Evolutionary conservation across 768 basidiomycete species (phyloP).

Genomic region (Leccinum imitatum): DNA sequence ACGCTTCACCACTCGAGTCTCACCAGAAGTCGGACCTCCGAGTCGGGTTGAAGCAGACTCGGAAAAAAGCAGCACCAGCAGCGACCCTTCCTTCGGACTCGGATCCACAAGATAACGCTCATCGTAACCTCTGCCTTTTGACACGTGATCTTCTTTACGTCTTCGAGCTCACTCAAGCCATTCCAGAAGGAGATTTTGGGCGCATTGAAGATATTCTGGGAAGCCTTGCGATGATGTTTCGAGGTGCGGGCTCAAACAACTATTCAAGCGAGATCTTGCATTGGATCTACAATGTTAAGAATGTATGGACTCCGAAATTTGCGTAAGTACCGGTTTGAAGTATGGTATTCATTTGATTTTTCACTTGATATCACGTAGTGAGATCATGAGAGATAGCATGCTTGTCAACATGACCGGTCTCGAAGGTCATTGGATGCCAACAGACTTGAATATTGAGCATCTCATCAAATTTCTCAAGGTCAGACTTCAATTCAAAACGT

Average conservation of each 20-base stretch:
- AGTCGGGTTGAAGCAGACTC: not conserved
- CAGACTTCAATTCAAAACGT: not conserved
- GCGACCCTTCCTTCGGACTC: too few relatives aligned
- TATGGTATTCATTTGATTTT: not conserved
- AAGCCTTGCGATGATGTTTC: constrained; percentile 15
- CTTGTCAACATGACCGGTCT: constrained; percentile 21
- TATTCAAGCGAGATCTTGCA: constrained; percentile 21
- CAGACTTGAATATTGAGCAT: constrained; percentile 41
- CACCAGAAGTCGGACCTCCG: not conserved
- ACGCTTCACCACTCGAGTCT: too few relatives aligned
- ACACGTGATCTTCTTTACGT: constrained; percentile 34
- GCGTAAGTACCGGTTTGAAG: constrained; percentile 15
- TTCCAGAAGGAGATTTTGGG: constrained; percentile 33
- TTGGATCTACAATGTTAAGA: constrained; percentile 22
- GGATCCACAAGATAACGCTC: not conserved
- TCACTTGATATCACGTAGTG: constrained; percentile 5
- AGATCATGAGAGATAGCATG: too few relatives aligned
- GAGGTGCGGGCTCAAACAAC: constrained; percentile 21
- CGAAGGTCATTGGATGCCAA: constrained; percentile 28
- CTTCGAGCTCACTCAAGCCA: constrained; percentile 28
- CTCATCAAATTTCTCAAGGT: constrained; percentile 36
- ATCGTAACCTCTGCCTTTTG: constrained; percentile 28
- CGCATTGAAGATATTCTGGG: constrained; percentile 31
- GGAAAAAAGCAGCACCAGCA: not conserved
- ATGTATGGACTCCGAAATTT: constrained; percentile 35